These are phyloP conservation scores for Orbilia quercus DNA, from an alignment of 2,329 filamentous ascomycete species.

Conservation along the genomic window DNA sequence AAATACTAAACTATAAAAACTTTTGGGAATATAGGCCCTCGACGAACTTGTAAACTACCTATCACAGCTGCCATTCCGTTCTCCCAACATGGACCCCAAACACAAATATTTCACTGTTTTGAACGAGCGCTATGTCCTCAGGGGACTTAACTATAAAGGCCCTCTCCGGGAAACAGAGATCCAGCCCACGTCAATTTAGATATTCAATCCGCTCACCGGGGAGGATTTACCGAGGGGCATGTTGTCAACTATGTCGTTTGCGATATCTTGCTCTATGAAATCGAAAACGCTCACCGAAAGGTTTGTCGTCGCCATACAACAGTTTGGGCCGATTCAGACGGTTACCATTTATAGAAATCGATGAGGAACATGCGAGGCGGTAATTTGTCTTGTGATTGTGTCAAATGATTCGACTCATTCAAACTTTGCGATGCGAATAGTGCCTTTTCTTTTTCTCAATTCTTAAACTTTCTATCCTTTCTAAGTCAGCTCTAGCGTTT, in stretches of 20 bases:
- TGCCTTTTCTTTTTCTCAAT: too few relatives aligned
- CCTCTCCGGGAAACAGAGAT: constrained; percentile 1
- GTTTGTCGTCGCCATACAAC: not conserved
- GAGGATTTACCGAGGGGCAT: not conserved
- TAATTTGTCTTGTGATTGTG: too few relatives aligned
- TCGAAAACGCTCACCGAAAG: not conserved
- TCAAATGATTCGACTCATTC: too few relatives aligned
- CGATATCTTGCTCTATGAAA: not conserved
- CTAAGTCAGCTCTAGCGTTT: too few relatives aligned
- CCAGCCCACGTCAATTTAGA: not conserved
- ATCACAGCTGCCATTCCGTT: not conserved
- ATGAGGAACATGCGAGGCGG: not conserved
- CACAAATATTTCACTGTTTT: constrained; percentile 2
- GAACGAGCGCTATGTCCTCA: constrained; percentile 23
- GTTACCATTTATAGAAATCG: constrained; percentile 15
- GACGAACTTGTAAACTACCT: not conserved
- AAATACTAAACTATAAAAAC: not conserved
- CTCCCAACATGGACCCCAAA: not conserved
- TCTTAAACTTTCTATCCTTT: too few relatives aligned
- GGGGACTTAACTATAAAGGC: constrained; percentile 18
- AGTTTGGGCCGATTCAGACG: constrained; percentile 9
- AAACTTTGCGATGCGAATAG: too few relatives aligned
- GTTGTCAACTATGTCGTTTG: not conserved
- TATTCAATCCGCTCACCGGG: not conserved
- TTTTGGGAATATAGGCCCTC: constrained; percentile 4